A percentile compares a stretch with the other conserved stretches of the same genome.
phyloP scores from a whole-genome alignment of 2,329 filamentous ascomycete species.

The Camillea tinctor region DNA sequence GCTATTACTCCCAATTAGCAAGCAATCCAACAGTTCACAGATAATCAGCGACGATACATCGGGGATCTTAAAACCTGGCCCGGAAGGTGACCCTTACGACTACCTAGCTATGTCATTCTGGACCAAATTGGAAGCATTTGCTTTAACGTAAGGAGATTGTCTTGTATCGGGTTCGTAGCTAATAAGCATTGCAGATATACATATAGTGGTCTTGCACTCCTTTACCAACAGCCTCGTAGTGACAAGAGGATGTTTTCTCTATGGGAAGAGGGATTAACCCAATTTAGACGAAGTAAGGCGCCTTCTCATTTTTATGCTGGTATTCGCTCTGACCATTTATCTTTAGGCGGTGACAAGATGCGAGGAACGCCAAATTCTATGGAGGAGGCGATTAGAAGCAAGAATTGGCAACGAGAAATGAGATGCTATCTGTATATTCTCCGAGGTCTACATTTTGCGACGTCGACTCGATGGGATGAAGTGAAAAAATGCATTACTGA shows the following conservation, averaged over 20 bases:
- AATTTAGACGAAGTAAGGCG: conserved; percentile 34
- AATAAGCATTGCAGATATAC: conserved; percentile 43
- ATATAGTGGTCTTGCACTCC: conserved; percentile 50
- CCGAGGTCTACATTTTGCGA: conserved; percentile 67
- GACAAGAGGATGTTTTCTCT: conserved; percentile 38
- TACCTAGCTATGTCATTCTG: conserved; percentile 61
- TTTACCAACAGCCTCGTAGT: conserved; percentile 38
- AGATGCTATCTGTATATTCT: conserved; percentile 71
- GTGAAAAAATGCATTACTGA: conserved; percentile 58
- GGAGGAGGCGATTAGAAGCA: conserved; percentile 55
- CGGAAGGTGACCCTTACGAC: conserved; percentile 45
- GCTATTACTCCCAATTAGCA: conserved; percentile 56
- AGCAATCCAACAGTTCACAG: conserved; percentile 44
- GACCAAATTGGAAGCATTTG: conserved; percentile 57
- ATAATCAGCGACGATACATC: conserved; percentile 58
- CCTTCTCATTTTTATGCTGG: conserved; percentile 3
- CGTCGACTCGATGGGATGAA: conserved; percentile 66
- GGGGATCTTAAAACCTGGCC: conserved; percentile 50
- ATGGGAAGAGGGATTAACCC: conserved; percentile 39
- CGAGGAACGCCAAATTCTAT: conserved; percentile 51
- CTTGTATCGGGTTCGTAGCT: background rate
- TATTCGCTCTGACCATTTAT: conserved; percentile 19
- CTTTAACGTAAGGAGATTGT: conserved; percentile 48
- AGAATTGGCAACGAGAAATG: conserved; percentile 64
- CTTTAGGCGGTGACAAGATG: conserved; percentile 27